Conservation (phyloP, 345 rosid genomes). For the Arabidopsis thaliana region DNA sequence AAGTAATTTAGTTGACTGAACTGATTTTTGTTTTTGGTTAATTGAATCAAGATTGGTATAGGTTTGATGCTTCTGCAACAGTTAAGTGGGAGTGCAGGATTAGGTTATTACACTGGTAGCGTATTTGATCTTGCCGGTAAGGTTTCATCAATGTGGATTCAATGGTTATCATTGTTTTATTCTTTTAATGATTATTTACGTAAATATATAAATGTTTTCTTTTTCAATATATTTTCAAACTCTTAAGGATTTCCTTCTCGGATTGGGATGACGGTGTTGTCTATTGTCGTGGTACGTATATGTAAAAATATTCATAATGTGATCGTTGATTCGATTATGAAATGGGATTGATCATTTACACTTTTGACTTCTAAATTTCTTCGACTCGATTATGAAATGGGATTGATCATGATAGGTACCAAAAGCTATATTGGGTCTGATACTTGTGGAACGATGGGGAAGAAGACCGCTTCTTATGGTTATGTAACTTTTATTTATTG, state of each 20-base stretch:
- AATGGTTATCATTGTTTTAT: no score
- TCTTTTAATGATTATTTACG: background rate
- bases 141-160: background rate
- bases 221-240: background rate
- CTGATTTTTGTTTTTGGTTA: background rate
- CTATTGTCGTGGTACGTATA: conserved; percentile 40
- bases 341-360: background rate
- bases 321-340: background rate
- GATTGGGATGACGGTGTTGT: conserved; percentile 41
- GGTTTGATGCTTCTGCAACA: conserved; percentile 74
- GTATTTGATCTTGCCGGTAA: conserved; percentile 65
- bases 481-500: background rate
- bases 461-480: conserved; percentile 45
- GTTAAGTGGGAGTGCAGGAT: conserved; percentile 55
- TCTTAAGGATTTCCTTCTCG: conserved; percentile 43
- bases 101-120: conserved; percentile 51
- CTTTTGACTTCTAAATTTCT: background rate
- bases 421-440: conserved; percentile 39
- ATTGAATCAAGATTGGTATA: conserved; percentile 53
- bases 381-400: background rate
- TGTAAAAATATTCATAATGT: background rate
- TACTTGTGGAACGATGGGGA: conserved; percentile 43
- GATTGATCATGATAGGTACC: conserved; percentile 34
- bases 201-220: background rate
- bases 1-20: background rate